These are phyloP conservation scores for Aspergillus bertholletiae DNA, from an alignment of 495 filamentous ascomycete genomes.

Conservation along the genomic window DNA sequence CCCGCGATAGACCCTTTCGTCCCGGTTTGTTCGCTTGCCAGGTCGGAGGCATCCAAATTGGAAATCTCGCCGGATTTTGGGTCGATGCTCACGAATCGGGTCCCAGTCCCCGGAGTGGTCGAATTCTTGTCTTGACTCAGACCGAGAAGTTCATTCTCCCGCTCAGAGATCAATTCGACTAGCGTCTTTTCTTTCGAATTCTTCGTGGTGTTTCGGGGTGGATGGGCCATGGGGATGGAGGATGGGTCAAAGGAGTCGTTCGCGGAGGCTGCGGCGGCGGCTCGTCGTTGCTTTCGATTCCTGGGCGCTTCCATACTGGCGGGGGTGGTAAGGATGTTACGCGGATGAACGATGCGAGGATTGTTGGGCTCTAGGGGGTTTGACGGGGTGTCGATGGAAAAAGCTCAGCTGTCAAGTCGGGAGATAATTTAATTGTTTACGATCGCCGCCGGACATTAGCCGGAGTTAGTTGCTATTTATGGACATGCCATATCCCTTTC, in stretches of 20 bases:
- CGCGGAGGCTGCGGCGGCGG: slow-evolving; percentile 22
- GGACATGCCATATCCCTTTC: neutral
- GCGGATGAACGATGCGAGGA: neutral
- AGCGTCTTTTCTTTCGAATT: slow-evolving; percentile 39
- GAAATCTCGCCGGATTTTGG: slow-evolving; percentile 30
- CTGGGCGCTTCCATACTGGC: slow-evolving; percentile 30
- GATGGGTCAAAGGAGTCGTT: slow-evolving; percentile 21
- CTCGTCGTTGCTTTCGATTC: slow-evolving; percentile 50
- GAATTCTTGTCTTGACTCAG: slow-evolving; percentile 5
- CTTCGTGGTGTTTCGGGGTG: slow-evolving; percentile 27
- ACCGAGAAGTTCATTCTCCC: slow-evolving; percentile 34
- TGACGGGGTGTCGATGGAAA: neutral
- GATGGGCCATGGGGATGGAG: slow-evolving; percentile 37
- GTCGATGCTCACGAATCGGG: slow-evolving; percentile 38
- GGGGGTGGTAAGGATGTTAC: neutral
- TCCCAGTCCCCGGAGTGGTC: slow-evolving; percentile 14
- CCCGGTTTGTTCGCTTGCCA: neutral
- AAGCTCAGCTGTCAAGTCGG: slow-evolving; percentile 2
- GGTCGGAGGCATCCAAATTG: slow-evolving; percentile 18
- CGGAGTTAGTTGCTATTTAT: slow-evolving; percentile 13
- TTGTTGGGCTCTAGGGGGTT: neutral
- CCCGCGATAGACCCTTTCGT: neutral
- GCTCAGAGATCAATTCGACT: slow-evolving; percentile 47
- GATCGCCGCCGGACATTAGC: slow-evolving; percentile 18
- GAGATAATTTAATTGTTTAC: neutral